These are phyloP conservation scores for Neopestalotiopsis sp. DNA, from an alignment of 2,329 filamentous ascomycete species.

Conservation along the genomic window DNA sequence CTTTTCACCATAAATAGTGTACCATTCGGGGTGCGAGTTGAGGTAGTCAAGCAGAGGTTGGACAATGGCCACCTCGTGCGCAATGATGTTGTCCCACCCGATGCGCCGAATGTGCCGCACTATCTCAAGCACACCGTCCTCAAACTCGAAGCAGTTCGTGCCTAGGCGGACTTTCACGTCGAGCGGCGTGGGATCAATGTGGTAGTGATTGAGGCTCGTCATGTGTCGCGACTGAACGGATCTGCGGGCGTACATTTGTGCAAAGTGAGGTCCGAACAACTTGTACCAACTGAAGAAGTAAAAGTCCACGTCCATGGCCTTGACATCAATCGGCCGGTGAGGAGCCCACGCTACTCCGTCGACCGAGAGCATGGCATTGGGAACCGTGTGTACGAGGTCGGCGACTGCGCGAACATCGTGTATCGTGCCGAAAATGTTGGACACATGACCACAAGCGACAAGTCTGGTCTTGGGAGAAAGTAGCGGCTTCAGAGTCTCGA, in stretches of 20 bases:
- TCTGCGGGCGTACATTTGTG: conserved; percentile 70
- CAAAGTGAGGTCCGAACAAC: conserved; percentile 78
- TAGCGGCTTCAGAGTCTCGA: conserved; percentile 61
- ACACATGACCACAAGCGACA: conserved; percentile 44
- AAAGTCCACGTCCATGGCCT: conserved; percentile 72
- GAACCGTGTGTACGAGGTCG: conserved; percentile 39
- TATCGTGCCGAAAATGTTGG: conserved; percentile 33
- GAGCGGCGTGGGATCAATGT: conserved; percentile 15
- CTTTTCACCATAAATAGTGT: conserved; percentile 16
- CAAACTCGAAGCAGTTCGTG: conserved; percentile 48
- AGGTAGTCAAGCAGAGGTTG: conserved; percentile 14
- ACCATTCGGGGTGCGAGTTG: conserved; percentile 13
- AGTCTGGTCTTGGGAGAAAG: conserved; percentile 70
- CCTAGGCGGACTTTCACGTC: conserved; percentile 44
- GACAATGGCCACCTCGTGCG: conserved; percentile 16
- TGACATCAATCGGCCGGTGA: conserved; percentile 73
- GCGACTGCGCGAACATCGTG: conserved; percentile 29
- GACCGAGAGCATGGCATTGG: conserved; percentile 69
- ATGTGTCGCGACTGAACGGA: conserved; percentile 58
- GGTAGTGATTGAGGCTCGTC: conserved; percentile 16
- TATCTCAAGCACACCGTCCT: conserved; percentile 17
- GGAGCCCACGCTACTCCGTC: conserved; percentile 81
- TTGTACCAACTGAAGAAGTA: conserved; percentile 87
- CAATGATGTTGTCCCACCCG: conserved; percentile 15
- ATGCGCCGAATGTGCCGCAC: conserved; percentile 16